Percentiles rank a stretch among this genome's conserved stretches.
These are phyloP conservation scores for Mycosphaerella sp. DNA, from an alignment of 2,329 filamentous ascomycete genomes.

Conservation along the genomic window DNA sequence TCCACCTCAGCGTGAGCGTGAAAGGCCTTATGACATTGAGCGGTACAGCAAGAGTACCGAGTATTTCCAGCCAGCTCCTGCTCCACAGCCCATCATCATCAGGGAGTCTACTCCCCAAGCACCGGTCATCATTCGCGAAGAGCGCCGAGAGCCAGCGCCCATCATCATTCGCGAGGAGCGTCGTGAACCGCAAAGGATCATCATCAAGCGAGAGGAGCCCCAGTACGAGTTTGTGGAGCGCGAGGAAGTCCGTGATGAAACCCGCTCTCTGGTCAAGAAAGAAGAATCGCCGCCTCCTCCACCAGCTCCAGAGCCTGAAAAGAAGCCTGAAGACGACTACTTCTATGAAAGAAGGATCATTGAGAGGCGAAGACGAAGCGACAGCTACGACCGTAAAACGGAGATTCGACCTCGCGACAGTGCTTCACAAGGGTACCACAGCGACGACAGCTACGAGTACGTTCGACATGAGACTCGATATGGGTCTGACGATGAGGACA, in stretches of 20 bases:
- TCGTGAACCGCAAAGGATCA: constrained; percentile 39
- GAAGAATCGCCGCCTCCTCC: constrained; percentile 35
- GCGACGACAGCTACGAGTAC: constrained; percentile 58
- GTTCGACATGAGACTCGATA: constrained; percentile 42
- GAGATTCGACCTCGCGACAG: constrained; percentile 49
- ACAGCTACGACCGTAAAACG: constrained; percentile 39
- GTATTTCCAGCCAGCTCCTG: constrained; percentile 42
- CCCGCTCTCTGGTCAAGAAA: constrained; percentile 39
- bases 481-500: constrained; percentile 35
- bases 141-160: constrained; percentile 40
- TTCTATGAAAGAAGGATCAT: constrained; percentile 55
- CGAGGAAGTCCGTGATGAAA: constrained; percentile 47
- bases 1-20: constrained; percentile 36
- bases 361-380: constrained; percentile 44
- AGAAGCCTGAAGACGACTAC: constrained; percentile 49
- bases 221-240: constrained; percentile 57
- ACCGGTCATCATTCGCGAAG: constrained; percentile 50
- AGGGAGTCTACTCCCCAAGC: constrained; percentile 40
- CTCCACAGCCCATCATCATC: constrained; percentile 47
- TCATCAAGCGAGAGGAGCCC: constrained; percentile 52
- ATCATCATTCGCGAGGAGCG: constrained; percentile 53
- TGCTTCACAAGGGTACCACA: constrained; percentile 48
- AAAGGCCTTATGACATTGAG: constrained; percentile 43
- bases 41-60: constrained; percentile 50
- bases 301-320: constrained; percentile 29